Conservation (phyloP, 192 early-diverging fungal genomes). For the Phycomyces blakesleeanus region DNA sequence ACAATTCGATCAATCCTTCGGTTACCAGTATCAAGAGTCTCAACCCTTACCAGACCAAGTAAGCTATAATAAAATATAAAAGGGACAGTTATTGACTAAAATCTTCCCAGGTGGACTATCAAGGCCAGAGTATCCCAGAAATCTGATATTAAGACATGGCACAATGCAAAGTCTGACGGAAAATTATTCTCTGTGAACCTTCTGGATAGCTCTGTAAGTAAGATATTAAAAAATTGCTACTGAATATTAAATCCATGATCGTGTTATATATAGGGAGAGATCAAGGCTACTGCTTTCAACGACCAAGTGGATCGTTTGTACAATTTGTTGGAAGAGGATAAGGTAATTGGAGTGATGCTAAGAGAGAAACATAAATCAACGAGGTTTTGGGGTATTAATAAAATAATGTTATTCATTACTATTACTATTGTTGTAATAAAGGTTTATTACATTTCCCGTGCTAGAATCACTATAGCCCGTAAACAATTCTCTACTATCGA, state of each 20-base stretch:
- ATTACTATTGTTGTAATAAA: not conserved
- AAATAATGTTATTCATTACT: too few relatives aligned
- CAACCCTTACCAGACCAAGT: slow-evolving; percentile 88
- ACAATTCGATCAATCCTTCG: slow-evolving; percentile 18
- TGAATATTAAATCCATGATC: not conserved
- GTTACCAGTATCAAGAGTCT: slow-evolving; percentile 67
- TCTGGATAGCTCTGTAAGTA: slow-evolving; percentile 78
- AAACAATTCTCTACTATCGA: slow-evolving; percentile 75
- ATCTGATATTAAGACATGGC: slow-evolving; percentile 76
- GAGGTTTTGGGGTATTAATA: too few relatives aligned
- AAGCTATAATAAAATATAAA: not conserved
- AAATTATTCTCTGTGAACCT: slow-evolving; percentile 86
- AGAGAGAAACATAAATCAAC: too few relatives aligned
- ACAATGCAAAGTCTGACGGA: slow-evolving; percentile 73
- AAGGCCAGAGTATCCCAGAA: slow-evolving; percentile 86
- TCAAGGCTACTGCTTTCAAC: slow-evolving; percentile 92
- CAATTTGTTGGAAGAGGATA: slow-evolving; percentile 72
- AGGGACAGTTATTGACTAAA: not conserved
- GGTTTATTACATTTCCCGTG: slow-evolving; percentile 77
- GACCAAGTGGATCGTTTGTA: slow-evolving; percentile 78
- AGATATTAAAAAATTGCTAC: not conserved
- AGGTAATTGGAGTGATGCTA: slow-evolving; percentile 37
- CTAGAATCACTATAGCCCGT: slow-evolving; percentile 78
- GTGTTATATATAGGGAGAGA: slow-evolving; percentile 84
- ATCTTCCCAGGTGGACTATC: slow-evolving; percentile 85